These are phyloP conservation scores for Pestalotiopsis sp. DNA, from an alignment of 2,329 filamentous ascomycete species.

Conservation along the genomic window DNA sequence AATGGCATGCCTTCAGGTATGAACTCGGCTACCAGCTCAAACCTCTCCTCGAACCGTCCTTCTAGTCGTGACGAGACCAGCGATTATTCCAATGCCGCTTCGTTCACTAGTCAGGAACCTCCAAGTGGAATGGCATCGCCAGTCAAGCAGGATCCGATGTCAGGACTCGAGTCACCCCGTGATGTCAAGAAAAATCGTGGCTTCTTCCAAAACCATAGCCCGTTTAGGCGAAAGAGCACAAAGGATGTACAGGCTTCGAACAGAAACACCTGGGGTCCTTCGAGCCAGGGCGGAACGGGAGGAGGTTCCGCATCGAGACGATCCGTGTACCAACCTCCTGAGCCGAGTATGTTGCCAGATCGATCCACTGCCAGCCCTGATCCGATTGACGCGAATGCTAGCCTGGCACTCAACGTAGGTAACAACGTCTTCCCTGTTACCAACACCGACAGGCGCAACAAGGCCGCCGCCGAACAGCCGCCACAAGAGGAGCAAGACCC, in stretches of 20 bases:
- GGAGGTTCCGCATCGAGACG: constrained; percentile 30
- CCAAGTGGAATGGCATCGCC: constrained; percentile 74
- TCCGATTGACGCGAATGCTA: constrained; percentile 87
- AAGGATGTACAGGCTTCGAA: constrained; percentile 59
- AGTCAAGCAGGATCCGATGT: constrained; percentile 54
- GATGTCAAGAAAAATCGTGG: constrained; percentile 73
- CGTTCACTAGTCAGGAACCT: constrained; percentile 82
- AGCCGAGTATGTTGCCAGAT: constrained; percentile 39
- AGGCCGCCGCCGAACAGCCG: constrained; percentile 33
- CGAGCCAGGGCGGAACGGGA: constrained; percentile 16
- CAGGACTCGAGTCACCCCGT: constrained; percentile 47
- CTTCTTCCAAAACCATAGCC: constrained; percentile 91
- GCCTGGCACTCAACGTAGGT: constrained; percentile 89
- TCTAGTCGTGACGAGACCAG: constrained; percentile 87
- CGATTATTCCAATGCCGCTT: constrained; percentile 87
- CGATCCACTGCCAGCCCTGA: constrained; percentile 66
- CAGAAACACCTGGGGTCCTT: constrained; percentile 61
- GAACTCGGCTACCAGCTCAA: constrained; percentile 52
- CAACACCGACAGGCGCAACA: constrained; percentile 65
- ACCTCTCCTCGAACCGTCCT: constrained; percentile 61
- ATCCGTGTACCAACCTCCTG: constrained; percentile 39
- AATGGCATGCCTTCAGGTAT: constrained; percentile 37
- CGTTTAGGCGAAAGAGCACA: constrained; percentile 89
- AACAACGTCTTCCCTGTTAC: constrained; percentile 96
- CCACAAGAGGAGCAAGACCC: constrained; percentile 73